A percentile compares a stretch with the other conserved stretches of the same genome.
Conservation (phyloP, 73 alveolate genomes). For the Paramecium sonneborni region DNA sequence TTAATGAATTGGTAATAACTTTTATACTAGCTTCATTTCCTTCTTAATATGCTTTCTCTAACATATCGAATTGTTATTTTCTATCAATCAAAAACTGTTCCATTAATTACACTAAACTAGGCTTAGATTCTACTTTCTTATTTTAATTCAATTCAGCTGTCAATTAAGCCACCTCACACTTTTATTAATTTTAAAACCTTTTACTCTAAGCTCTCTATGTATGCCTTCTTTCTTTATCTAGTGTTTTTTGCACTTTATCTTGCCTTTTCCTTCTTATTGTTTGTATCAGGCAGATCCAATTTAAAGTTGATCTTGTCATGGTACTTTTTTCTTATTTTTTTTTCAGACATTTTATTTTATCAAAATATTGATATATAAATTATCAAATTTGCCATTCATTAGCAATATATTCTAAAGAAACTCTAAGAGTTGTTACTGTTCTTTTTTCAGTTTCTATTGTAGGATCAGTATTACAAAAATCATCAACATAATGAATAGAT, state of each 20-base stretch:
- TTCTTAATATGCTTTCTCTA: background rate
- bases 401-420: slow-evolving; percentile 15
- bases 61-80: slow-evolving; percentile 31
- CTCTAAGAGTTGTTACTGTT: slow-evolving; percentile 5
- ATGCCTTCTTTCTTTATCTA: slow-evolving; percentile 34
- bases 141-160: background rate
- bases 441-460: slow-evolving; percentile 46
- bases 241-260: slow-evolving; percentile 28
- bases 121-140: background rate
- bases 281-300: background rate
- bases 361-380: background rate
- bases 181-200: slow-evolving; percentile 11
- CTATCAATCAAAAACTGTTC: background rate
- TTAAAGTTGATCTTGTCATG: background rate
- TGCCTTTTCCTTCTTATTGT: slow-evolving; percentile 40
- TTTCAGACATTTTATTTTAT: slow-evolving; percentile 12
- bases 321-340: slow-evolving; percentile 36
- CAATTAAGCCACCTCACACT: slow-evolving; percentile 38
- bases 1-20: background rate
- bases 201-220: slow-evolving; percentile 33
- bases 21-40: background rate
- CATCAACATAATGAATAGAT: background rate
- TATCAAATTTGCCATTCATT: slow-evolving; percentile 20
- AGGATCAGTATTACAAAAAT: slow-evolving; percentile 55
- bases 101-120: background rate